Percentiles rank a stretch among this genome's conserved stretches.
Evolutionary conservation across 768 basidiomycete species (phyloP).

Genomic region (Strobilomyces dryophilus): DNA sequence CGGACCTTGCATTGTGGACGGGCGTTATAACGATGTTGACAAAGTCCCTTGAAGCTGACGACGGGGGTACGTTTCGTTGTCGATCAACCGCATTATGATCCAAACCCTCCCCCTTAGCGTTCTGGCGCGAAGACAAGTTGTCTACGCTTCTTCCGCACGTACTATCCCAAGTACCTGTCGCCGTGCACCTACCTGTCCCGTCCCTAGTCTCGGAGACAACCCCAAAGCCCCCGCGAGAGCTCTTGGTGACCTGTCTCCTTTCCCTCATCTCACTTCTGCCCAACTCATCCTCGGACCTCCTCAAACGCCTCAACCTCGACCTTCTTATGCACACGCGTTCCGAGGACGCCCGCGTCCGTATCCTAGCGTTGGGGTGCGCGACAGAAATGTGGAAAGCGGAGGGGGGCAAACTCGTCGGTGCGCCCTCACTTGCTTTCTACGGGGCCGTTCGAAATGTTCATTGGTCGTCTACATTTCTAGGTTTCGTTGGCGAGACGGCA

Average conservation of each 20-base stretch:
- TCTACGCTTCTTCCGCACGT: conserved; percentile 56
- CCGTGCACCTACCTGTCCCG: conserved; percentile 29
- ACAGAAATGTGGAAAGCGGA: conserved; percentile 74
- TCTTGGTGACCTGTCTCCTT: conserved; percentile 16
- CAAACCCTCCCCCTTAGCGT: conserved; percentile 46
- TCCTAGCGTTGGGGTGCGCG: conserved; percentile 65
- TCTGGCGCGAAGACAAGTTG: conserved; percentile 86
- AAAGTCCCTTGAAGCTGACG: conserved; percentile 72
- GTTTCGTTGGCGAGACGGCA: conserved; percentile 74
- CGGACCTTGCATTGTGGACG: conserved; percentile 54
- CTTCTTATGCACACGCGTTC: conserved; percentile 88
- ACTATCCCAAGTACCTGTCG: conserved; percentile 61
- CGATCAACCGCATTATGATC: neutral
- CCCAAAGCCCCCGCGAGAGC: conserved; percentile 4
- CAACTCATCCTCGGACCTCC: conserved; percentile 32
- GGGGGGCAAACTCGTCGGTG: conserved; percentile 72
- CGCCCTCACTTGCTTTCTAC: conserved; percentile 16
- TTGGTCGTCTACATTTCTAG: conserved; percentile 32
- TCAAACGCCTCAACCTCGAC: conserved; percentile 79
- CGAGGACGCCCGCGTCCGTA: conserved; percentile 65
- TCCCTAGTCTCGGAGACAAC: neutral
- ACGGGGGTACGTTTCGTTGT: conserved; percentile 55
- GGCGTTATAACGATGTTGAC: conserved; percentile 56
- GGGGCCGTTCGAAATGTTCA: neutral
- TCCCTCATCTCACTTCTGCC: conserved; percentile 17